These are phyloP conservation scores for Hansenula sp. DNA, from an alignment of 1,139 yeast species.

Conservation along the genomic window DNA sequence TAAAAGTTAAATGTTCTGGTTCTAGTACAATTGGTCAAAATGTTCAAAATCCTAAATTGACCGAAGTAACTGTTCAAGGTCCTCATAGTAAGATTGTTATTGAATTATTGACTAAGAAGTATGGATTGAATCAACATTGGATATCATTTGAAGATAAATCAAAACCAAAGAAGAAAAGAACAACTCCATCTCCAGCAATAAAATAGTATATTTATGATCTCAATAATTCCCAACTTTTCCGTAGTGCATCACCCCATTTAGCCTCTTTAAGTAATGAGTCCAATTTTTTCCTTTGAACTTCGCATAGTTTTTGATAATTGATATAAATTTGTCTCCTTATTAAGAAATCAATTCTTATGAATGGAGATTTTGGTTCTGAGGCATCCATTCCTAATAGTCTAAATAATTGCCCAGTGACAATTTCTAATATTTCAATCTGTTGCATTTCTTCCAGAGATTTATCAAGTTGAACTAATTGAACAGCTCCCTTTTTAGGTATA, in stretches of 20 bases:
- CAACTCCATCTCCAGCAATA: too few species aligned
- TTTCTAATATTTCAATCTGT: slow-evolving; percentile 8
- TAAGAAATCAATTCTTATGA: slow-evolving; percentile 10
- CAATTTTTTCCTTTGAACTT: neutral
- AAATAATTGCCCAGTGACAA: slow-evolving; percentile 6
- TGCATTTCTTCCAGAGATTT: slow-evolving; percentile 7
- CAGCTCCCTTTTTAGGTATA: slow-evolving; percentile 6
- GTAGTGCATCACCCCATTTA: slow-evolving; percentile 2
- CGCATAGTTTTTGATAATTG: neutral
- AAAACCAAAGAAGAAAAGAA: slow-evolving; percentile 49
- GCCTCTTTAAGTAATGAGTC: neutral
- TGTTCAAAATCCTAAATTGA: slow-evolving; percentile 47
- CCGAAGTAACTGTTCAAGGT: slow-evolving; percentile 85
- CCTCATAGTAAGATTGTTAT: slow-evolving; percentile 68
- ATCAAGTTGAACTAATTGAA: neutral
- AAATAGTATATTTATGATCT: too few species aligned
- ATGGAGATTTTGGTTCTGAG: slow-evolving; percentile 11
- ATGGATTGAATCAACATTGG: slow-evolving; percentile 67
- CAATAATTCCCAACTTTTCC: neutral
- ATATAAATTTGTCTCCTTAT: slow-evolving; percentile 5
- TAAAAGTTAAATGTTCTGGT: slow-evolving; percentile 82
- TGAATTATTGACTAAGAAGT: slow-evolving; percentile 50
- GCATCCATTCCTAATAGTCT: slow-evolving; percentile 7
- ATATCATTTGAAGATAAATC: slow-evolving; percentile 63
- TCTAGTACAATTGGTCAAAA: slow-evolving; percentile 69